These are phyloP conservation scores for Pisolithus thermaeus DNA, from an alignment of 1,284 basidiomycete genomes.

Conservation along the genomic window DNA sequence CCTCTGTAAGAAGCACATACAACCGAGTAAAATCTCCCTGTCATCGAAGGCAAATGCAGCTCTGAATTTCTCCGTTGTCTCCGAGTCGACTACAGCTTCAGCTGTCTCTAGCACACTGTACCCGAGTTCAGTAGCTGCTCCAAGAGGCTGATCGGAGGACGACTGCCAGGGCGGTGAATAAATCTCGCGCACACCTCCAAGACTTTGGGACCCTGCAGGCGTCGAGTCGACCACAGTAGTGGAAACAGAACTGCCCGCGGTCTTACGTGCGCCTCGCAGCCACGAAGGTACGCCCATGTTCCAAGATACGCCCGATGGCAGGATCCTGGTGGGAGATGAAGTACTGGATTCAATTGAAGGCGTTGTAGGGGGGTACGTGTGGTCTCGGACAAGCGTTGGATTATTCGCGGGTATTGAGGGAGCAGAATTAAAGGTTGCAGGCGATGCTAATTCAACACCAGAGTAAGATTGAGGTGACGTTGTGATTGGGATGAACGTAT, in stretches of 20 bases:
- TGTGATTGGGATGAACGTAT: constrained; percentile 53
- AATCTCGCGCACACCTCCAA: constrained; percentile 45
- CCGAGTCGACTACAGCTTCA: constrained; percentile 54
- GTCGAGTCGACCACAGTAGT: constrained; percentile 6
- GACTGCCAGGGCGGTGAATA: constrained; percentile 41
- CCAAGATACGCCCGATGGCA: constrained; percentile 38
- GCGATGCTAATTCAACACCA: constrained; percentile 4
- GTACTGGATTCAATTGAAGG: constrained; percentile 35
- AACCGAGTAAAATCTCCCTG: constrained; percentile 79
- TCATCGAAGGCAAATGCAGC: constrained; percentile 79
- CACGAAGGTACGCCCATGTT: constrained; percentile 64
- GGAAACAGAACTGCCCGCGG: constrained; percentile 21
- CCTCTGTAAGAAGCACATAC: constrained; percentile 44
- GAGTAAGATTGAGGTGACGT: constrained; percentile 23
- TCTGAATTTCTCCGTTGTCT: constrained; percentile 72
- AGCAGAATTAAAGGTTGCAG: constrained; percentile 2
- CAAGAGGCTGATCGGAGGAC: constrained; percentile 20
- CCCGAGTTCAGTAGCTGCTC: constrained; percentile 51
- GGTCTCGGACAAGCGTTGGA: constrained; percentile 29
- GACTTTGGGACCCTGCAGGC: constrained; percentile 10
- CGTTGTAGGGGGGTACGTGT: constrained; percentile 76
- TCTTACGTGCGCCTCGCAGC: constrained; percentile 55
- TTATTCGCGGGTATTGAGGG: constrained; percentile 14
- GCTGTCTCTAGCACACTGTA: constrained; percentile 74
- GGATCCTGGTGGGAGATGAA: constrained; percentile 20